Evolutionary conservation across 345 rosid genomes (phyloP).

Genomic region (Lepidium africanum): DNA sequence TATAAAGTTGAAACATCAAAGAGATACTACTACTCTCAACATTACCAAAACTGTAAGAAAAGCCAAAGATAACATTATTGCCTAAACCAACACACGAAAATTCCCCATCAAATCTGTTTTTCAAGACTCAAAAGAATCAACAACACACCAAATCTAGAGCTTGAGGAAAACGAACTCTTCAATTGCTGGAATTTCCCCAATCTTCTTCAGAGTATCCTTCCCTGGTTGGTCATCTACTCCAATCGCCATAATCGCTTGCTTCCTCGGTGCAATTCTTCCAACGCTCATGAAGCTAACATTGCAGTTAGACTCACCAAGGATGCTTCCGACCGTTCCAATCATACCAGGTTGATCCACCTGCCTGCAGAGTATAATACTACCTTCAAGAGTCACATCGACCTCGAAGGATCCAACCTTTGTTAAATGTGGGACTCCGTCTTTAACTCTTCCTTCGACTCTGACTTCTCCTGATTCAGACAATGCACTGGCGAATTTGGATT

Average conservation of each 20-base stretch:
- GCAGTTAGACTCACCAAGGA: slow-evolving; percentile 73
- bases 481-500: slow-evolving; percentile 77
- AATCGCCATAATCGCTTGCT: slow-evolving; percentile 91
- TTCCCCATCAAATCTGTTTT: neutral
- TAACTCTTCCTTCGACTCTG: slow-evolving; percentile 70
- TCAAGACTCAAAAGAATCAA: neutral
- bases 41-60: slow-evolving; percentile 17
- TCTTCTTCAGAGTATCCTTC: slow-evolving; percentile 53
- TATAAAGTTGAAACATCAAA: slow-evolving; percentile 4
- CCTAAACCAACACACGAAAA: slow-evolving; percentile 13
- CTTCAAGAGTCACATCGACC: slow-evolving; percentile 86
- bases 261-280: slow-evolving; percentile 82
- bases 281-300: slow-evolving; percentile 89
- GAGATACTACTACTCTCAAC: slow-evolving; percentile 10
- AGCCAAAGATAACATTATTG: slow-evolving; percentile 20
- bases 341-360: slow-evolving; percentile 94
- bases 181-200: slow-evolving; percentile 60
- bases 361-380: slow-evolving; percentile 73
- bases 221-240: slow-evolving; percentile 79
- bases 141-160: slow-evolving; percentile 33
- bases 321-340: slow-evolving; percentile 74
- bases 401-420: slow-evolving; percentile 77
- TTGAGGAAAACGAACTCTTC: slow-evolving; percentile 86
- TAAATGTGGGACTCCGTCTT: slow-evolving; percentile 81
- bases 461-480: slow-evolving; percentile 74